These are phyloP conservation scores for Heritiera littoralis DNA, from an alignment of 345 rosid species.

Conservation along the genomic window DNA sequence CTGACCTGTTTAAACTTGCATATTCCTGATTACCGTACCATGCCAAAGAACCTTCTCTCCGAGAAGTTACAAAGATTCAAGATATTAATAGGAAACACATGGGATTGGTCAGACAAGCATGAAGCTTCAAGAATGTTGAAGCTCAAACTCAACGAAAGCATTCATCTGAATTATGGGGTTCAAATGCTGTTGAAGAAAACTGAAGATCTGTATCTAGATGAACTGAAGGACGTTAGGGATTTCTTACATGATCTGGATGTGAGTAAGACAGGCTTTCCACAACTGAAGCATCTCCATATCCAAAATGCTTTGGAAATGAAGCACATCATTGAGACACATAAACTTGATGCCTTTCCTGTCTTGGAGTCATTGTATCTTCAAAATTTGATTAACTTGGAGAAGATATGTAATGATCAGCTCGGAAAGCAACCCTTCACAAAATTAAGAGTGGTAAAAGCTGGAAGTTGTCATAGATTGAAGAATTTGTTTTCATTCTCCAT, in stretches of 20 bases:
- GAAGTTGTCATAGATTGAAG: constrained; percentile 23
- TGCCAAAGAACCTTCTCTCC: background rate
- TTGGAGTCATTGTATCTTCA: constrained; percentile 30
- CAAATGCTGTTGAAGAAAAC: constrained; percentile 10
- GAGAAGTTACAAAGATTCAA: constrained; percentile 9
- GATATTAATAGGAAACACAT: constrained; percentile 16
- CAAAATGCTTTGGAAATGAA: background rate
- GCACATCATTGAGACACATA: background rate
- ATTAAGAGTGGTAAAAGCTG: constrained; percentile 17
- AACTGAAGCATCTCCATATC: constrained; percentile 23
- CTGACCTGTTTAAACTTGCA: constrained; percentile 15
- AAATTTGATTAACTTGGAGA: constrained; percentile 24
- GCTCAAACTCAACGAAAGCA: constrained; percentile 18
- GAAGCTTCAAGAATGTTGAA: constrained; percentile 19
- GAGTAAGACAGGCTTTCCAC: constrained; percentile 15
- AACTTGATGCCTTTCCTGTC: background rate
- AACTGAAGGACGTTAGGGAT: constrained; percentile 12
- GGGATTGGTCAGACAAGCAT: constrained; percentile 17
- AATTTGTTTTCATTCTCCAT: constrained; percentile 27
- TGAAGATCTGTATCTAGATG: constrained; percentile 21
- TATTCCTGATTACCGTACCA: constrained; percentile 7
- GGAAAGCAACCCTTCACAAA: background rate
- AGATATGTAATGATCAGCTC: constrained; percentile 20
- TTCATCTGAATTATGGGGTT: background rate
- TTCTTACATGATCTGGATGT: constrained; percentile 13